Evolutionary conservation across 306 rosid species (phyloP), one percentile per base, ranked within the genome.

Genomic region (Cicer judaicum): DNA sequence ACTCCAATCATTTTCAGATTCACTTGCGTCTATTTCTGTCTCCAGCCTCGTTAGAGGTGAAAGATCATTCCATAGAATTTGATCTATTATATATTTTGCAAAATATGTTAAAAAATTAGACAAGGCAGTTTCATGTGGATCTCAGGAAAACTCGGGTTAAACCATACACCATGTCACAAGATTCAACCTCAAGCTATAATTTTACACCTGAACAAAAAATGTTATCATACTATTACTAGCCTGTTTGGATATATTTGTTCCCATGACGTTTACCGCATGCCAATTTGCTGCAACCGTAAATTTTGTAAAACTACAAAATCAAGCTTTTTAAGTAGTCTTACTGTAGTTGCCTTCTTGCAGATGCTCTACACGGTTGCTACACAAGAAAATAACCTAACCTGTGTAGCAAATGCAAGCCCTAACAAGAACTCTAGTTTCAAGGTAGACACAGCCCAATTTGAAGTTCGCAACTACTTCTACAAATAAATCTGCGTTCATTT

Each of bases 391-490:
- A 29, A 59, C 43, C 65, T 34, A 60, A 13, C 42, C 6, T 34
- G 18, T 12, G 43, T 60, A 13, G 10, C 16, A 41, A 41, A 64
- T 65, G 13, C 60, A 54, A 66, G 41, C n/a, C 42, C 47, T 52
- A 53, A 50, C 55, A 56, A 42, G 7, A 73, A 49, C 46, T 19
- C 43, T 8, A 44, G 19, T 21, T 8, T 29, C 19, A 13, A 54
- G 66, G 48, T 54, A 41, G 44, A 75, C 34, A 64, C 8, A 10
- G 13, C 59, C 40, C 49, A 16, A 77, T 55, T 34, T 24, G 11
- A 54, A 74, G 54, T 68, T 11, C 9, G 54, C 54, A 68, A 19
- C 70, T 46, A 68, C 42, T 24, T 53, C n/a, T 10, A 61, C 43
- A 13, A 8, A 59, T 18, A 68, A 69, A 59, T 18, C 70, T 69